A percentile compares a stretch with the other conserved stretches of the same genome.
Evolutionary conservation across 371 early-diverging fungal genomes (phyloP).

Genomic region (Circinella umbellata): DNA sequence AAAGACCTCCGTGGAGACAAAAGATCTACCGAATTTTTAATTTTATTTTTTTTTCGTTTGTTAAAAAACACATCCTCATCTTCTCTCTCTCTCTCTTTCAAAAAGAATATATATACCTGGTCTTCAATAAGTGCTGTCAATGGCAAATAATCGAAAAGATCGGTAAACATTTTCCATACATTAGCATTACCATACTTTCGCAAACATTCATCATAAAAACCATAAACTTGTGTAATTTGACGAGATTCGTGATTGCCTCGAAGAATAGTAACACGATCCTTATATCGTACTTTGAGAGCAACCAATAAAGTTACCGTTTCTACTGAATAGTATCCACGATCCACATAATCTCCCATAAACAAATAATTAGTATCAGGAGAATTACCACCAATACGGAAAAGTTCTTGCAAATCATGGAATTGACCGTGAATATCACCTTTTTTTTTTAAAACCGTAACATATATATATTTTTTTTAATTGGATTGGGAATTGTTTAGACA

Average conservation of each 20-base stretch:
- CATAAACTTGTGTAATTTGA: conserved; percentile 99
- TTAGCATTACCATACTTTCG: conserved; percentile 97
- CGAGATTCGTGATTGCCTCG: conserved; percentile 99
- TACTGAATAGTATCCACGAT: conserved; percentile 98
- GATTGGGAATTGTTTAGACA: not conserved
- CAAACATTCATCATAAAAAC: conserved; percentile 95
- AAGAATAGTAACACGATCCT: conserved; percentile 96
- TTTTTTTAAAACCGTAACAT: not conserved
- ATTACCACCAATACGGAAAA: conserved; percentile 98
- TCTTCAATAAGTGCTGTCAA: conserved; percentile 87
- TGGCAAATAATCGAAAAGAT: conserved; percentile 98
- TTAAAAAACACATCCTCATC: not conserved
- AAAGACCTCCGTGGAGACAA: conserved; percentile 99
- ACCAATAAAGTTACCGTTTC: conserved; percentile 97
- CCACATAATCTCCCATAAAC: conserved; percentile 99
- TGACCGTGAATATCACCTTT: conserved; percentile 96
- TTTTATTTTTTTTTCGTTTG: not conserved
- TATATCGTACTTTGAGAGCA: conserved; percentile 95
- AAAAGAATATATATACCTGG: conserved; percentile 29
- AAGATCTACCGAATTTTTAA: conserved; percentile 62
- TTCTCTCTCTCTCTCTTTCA: not conserved
- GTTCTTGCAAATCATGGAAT: conserved; percentile 97
- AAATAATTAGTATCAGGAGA: conserved; percentile 97
- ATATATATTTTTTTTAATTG: not conserved
- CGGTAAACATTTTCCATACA: conserved; percentile 99